These are phyloP conservation scores for Skeletonema tropicum DNA, from an alignment of 108 stramenopile genomes.

Conservation along the genomic window DNA sequence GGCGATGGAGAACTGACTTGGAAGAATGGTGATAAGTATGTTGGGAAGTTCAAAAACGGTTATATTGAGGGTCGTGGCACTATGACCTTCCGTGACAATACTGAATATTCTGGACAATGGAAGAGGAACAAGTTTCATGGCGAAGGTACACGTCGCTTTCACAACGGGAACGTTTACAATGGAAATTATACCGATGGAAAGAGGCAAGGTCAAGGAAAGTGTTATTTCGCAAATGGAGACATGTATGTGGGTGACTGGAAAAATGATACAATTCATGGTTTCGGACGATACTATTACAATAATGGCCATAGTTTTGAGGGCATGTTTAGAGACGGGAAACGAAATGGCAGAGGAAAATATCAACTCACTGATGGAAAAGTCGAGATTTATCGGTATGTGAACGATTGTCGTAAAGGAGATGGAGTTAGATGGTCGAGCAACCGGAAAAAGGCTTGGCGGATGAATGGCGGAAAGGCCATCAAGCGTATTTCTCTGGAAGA, in stretches of 20 bases:
- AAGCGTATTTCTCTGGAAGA: conserved; percentile 32
- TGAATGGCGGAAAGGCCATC: conserved; percentile 37
- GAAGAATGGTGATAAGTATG: conserved; percentile 65
- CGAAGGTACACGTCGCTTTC: conserved; percentile 54
- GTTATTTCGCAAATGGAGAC: conserved; percentile 68
- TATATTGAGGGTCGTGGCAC: conserved; percentile 61
- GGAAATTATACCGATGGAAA: conserved; percentile 53
- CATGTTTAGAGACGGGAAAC: conserved; percentile 39
- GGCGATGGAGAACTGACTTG: conserved; percentile 62
- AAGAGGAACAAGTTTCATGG: conserved; percentile 64
- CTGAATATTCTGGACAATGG: conserved; percentile 72
- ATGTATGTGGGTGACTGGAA: conserved; percentile 58
- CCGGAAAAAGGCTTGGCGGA: conserved; percentile 67
- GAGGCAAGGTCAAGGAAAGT: conserved; percentile 60
- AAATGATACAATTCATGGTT: conserved; percentile 59
- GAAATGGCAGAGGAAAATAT: conserved; percentile 50
- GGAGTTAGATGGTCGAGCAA: conserved; percentile 71
- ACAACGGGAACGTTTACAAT: conserved; percentile 66
- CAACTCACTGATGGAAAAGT: conserved; percentile 60
- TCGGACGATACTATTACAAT: conserved; percentile 66
- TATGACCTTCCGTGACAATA: conserved; percentile 56
- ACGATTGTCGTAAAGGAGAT: conserved; percentile 51
- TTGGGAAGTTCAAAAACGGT: conserved; percentile 62
- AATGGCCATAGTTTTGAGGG: conserved; percentile 54
- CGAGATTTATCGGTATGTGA: conserved; percentile 63